These are phyloP conservation scores for Microdochium trichocladiopsis DNA, from an alignment of 2,329 filamentous ascomycete species.

Conservation along the genomic window DNA sequence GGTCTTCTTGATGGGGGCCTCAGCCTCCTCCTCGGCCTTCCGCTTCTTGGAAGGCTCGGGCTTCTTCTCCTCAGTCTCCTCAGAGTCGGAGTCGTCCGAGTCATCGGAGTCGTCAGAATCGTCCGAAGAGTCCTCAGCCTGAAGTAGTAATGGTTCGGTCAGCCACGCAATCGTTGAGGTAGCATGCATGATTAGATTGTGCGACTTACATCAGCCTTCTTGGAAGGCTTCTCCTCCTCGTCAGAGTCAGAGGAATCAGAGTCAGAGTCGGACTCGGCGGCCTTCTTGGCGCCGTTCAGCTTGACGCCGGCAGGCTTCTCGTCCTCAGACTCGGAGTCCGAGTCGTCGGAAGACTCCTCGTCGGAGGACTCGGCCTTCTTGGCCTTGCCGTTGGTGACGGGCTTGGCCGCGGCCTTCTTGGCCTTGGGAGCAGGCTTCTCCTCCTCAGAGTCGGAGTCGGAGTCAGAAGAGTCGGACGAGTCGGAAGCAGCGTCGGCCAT, in stretches of 20 bases:
- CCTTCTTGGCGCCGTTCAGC: slow-evolving; percentile 2
- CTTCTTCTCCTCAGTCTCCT: slow-evolving; percentile 36
- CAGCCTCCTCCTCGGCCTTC: slow-evolving; percentile 49
- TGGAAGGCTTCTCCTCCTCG: slow-evolving; percentile 16
- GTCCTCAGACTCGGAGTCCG: slow-evolving; percentile 16
- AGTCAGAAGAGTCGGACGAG: slow-evolving; percentile 21
- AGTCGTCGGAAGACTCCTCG: slow-evolving; percentile 16
- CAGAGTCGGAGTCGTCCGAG: slow-evolving; percentile 33
- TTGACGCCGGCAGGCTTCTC: slow-evolving; percentile 1
- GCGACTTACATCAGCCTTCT: slow-evolving; percentile 9
- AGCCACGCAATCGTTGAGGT: too few relatives aligned
- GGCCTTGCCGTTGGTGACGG: slow-evolving; percentile 10
- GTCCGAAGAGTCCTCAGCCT: slow-evolving; percentile 22
- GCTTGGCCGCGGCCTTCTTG: slow-evolving; percentile 17
- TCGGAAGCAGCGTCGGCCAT: slow-evolving; percentile 15
- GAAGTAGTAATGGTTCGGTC: slow-evolving; percentile 12
- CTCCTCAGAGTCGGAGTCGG: slow-evolving; percentile 16
- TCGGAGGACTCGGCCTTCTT: slow-evolving; percentile 24
- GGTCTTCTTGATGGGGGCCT: slow-evolving; percentile 55
- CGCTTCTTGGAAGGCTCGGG: slow-evolving; percentile 52
- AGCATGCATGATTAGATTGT: too few relatives aligned
- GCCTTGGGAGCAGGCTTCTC: slow-evolving; percentile 20
- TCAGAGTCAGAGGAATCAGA: slow-evolving; percentile 27
- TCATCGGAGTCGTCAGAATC: slow-evolving; percentile 21
- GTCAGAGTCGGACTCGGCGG: slow-evolving; percentile 3